Evolutionary conservation across 305 asterid species (phyloP).

Genomic region (Coffea humblotiana): DNA sequence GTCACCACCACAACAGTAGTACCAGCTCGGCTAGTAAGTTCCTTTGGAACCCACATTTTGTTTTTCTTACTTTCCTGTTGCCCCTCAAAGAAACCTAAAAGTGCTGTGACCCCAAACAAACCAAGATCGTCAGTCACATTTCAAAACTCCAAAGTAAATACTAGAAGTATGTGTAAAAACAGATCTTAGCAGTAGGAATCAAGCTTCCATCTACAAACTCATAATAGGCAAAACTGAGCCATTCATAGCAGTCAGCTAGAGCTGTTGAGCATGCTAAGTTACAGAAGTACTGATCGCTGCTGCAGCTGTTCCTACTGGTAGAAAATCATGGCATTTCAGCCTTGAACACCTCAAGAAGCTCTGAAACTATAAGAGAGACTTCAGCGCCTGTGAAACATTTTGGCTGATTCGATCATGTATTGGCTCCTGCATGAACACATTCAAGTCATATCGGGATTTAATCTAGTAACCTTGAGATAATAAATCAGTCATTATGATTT

Average conservation of each 20-base stretch:
- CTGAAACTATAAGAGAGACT: conserved; percentile 37
- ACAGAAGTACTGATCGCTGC: background rate
- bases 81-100: background rate
- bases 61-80: background rate
- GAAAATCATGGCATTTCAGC: background rate
- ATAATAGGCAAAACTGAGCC: background rate
- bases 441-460: conserved; percentile 4
- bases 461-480: background rate
- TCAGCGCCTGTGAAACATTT: conserved; percentile 61
- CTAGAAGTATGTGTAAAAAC: background rate
- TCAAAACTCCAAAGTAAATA: background rate
- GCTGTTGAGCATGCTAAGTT: background rate
- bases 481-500: background rate
- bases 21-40: background rate
- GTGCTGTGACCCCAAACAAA: too few species aligned
- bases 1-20: too few species aligned
- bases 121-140: too few species aligned
- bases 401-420: conserved; percentile 74
- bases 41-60: too few species aligned
- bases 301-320: background rate
- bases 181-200: background rate
- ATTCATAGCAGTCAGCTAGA: background rate
- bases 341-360: background rate
- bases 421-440: conserved; percentile 56
- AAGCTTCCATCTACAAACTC: background rate